Conservation (phyloP, 2,329 filamentous ascomycete genomes). For the Aspergillus amoenus region DNA sequence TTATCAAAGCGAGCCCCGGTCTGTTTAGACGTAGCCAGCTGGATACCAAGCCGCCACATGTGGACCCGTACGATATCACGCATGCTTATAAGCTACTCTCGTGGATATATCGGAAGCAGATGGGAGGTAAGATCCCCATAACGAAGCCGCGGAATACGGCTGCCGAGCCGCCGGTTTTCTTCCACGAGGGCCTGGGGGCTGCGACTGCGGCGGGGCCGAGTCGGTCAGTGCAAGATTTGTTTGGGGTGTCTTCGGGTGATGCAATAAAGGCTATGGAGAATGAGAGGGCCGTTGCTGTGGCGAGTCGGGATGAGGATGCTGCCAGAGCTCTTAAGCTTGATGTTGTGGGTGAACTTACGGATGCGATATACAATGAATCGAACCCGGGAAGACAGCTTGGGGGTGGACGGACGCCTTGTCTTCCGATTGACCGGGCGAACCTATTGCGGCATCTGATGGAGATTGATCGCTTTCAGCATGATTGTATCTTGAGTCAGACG, state of each 20-base stretch:
- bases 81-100: background rate
- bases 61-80: background rate
- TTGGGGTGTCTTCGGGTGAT: background rate
- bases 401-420: background rate
- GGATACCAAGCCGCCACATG: background rate
- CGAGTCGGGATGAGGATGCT: background rate
- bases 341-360: background rate
- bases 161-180: background rate
- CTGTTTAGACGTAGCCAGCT: background rate
- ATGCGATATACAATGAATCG: background rate
- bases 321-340: background rate
- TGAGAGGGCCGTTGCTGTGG: background rate
- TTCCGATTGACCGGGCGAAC: background rate
- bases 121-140: background rate
- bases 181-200: background rate
- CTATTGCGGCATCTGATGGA: background rate
- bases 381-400: background rate
- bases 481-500: background rate
- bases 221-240: background rate
- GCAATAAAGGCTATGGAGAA: background rate
- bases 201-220: background rate
- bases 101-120: background rate
- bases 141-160: background rate
- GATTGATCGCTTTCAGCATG: background rate
- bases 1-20: background rate